phyloP scores from a whole-genome alignment of 768 basidiomycete genomes.

The Boletus vinaceobasis region DNA sequence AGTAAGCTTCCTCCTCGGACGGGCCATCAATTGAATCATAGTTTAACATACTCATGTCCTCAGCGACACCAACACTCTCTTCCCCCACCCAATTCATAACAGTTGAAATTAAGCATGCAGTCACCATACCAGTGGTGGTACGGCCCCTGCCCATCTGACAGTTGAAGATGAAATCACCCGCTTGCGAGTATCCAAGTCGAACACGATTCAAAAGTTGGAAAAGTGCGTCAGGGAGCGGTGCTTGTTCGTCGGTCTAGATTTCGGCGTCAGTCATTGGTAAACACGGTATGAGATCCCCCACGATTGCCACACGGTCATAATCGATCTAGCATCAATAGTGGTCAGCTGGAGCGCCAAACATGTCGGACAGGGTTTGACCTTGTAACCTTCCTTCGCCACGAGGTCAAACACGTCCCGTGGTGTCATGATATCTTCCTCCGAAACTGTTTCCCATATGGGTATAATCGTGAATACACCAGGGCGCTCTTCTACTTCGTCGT shows the following conservation, averaged over 20 bases:
- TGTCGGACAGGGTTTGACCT: slow-evolving; percentile 31
- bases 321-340: slow-evolving; percentile 52
- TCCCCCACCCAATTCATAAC: slow-evolving; percentile 56
- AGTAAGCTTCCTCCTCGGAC: slow-evolving; percentile 84
- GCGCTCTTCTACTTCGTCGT: slow-evolving; percentile 93
- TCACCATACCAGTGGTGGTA: slow-evolving; percentile 96
- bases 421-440: slow-evolving; percentile 80
- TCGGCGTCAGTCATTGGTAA: slow-evolving; percentile 5
- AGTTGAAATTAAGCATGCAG: slow-evolving; percentile 81
- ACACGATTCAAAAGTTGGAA: slow-evolving; percentile 76
- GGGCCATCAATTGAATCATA: slow-evolving; percentile 78
- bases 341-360: slow-evolving; percentile 4
- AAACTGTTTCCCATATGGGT: slow-evolving; percentile 90
- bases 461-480: slow-evolving; percentile 89
- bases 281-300: slow-evolving; percentile 28
- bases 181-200: slow-evolving; percentile 48
- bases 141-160: slow-evolving; percentile 94
- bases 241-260: slow-evolving; percentile 92
- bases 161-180: slow-evolving; percentile 87
- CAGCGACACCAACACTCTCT: slow-evolving; percentile 36
- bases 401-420: slow-evolving; percentile 77
- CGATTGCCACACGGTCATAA: slow-evolving; percentile 87
- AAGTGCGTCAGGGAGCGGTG: slow-evolving; percentile 86
- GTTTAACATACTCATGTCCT: slow-evolving; percentile 37
- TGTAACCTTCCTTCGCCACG: slow-evolving; percentile 75